Evolutionary conservation across 768 basidiomycete genomes (phyloP), one percentile per base, ranked within the genome.

Genomic region (Russula earlei): DNA sequence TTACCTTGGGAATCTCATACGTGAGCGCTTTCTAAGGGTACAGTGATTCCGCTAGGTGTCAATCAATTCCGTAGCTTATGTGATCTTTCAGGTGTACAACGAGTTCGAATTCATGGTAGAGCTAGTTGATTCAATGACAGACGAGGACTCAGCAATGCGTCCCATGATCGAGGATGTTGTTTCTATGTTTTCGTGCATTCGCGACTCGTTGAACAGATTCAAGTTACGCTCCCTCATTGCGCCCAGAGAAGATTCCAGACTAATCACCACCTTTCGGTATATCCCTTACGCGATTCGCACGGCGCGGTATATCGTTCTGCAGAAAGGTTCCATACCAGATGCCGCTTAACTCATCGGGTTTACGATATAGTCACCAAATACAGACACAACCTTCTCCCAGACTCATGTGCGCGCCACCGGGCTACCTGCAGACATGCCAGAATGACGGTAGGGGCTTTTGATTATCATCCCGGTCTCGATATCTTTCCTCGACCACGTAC

Each of bases 1-100:
- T 54, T 67, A 66, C 36, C 33, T 72, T 11, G 72, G 69, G 5
- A 71, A 71, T 40, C 27, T 68, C 14, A 66, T 74, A 15, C 60
- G 64, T 8, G 43, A 49, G 20, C 34, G 66, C 3, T 68, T 72
- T 27, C 25, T 67, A 6, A 52, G 51, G 37, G 72, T 72, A n/a
- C n/a, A n/a, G n/a, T n/a, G n/a, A 48, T 5, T 64, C 12, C 10
- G 15, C 38, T n/a, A 36, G 9, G 14, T 36, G 14, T 36, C 20
- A 9, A n/a, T n/a, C 9, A n/a, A 37, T 22, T 24, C 12, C n/a
- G 17, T 11, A n/a, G 9, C 20, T 45, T 24, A 33, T 40, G 24
- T 34, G 3, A 6, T 1, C 19, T 6, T 12, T 7, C 47, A 69
- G 68, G 59, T 53, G 42, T 63, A 64, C 34, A 37, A 40, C 12